Evolutionary conservation across 2,329 filamentous ascomycete species (phyloP), one percentile per base, ranked within the genome.

Genomic region (Boeremia exigua): DNA sequence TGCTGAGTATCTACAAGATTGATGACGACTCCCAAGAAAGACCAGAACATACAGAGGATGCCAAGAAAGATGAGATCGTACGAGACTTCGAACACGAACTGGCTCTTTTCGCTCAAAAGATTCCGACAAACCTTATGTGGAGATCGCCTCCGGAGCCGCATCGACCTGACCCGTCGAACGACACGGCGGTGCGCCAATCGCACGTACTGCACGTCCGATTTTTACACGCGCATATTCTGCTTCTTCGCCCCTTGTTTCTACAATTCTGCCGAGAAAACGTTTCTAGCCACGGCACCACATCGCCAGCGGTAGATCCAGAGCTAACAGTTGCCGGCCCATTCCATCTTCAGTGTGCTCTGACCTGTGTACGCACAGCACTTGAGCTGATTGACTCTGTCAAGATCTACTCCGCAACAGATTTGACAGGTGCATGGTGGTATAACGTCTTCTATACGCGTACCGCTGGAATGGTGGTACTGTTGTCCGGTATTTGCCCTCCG

Each of bases 361-460:
- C 37, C 12, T 50, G 47, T 29, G 14, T 48, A 11, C 32, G 10
- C 1, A 42, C 48, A 9, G 48, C 49, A 4, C 17, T 48, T 7
- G 48, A 48, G 15, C 44, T 54, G 11, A 42, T 53, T 9, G 29
- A 9, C 11, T 17, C 47, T 5, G 37, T 56, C 17, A 47, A 34
- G 6, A 11, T 14, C 9, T 55, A 58, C 27, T 55, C 56, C 0
- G 34, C 51, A 2, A 55, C 51, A 0, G 40, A 48, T 9, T 46
- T 42, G 11, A 58, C 56, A 4, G 56, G 56, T 8, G 56, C 56
- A 1, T 58, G 51, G 50, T 58, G 56, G 56, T 58, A 58, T 38
- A 58, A 58, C 37, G 42, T 58, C 15, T 58, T 58, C 32, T 58
- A 58, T 34, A 58, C 43, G 10, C 44, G 56, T 9, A 33, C 51